Evolutionary conservation across 139 green algal genomes (phyloP).

Genomic region (Eudorina sp.): DNA sequence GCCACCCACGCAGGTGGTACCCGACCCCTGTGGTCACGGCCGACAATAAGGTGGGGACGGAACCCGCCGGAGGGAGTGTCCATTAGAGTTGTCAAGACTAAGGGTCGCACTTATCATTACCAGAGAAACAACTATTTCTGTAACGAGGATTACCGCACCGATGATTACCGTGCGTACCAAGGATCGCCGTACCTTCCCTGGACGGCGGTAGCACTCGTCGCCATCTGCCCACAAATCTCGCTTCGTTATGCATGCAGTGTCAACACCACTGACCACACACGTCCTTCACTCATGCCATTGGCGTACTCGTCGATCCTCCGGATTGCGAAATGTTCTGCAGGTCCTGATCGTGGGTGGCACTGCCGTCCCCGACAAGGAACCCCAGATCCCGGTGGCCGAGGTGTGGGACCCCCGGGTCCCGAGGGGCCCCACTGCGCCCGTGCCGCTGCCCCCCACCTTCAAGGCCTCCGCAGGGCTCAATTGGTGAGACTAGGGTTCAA

Average conservation of each 20-base stretch:
- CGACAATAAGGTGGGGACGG: background rate
- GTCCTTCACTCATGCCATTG: background rate
- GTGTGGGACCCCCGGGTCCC: background rate
- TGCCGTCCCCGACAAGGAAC: background rate
- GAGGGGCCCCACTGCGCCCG: background rate
- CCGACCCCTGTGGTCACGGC: background rate
- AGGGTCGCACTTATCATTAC: too few species aligned
- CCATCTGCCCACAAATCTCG: too few species aligned
- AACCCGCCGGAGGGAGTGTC: background rate
- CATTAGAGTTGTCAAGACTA: too few species aligned
- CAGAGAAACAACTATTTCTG: too few species aligned
- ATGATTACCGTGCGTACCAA: too few species aligned
- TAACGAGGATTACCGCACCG: too few species aligned
- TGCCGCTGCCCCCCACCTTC: background rate
- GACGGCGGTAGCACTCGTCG: too few species aligned
- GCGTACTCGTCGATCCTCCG: background rate
- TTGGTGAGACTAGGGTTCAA: background rate
- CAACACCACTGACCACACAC: too few species aligned
- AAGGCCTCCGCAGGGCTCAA: background rate
- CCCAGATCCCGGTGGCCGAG: background rate
- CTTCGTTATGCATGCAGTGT: too few species aligned
- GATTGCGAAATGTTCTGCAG: background rate
- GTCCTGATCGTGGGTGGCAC: conserved; percentile 3
- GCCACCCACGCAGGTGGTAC: conserved; percentile 3
- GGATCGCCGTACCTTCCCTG: too few species aligned